These are phyloP conservation scores for Trichoderma sp. DNA, from an alignment of 2,329 filamentous ascomycete species.

Conservation along the genomic window DNA sequence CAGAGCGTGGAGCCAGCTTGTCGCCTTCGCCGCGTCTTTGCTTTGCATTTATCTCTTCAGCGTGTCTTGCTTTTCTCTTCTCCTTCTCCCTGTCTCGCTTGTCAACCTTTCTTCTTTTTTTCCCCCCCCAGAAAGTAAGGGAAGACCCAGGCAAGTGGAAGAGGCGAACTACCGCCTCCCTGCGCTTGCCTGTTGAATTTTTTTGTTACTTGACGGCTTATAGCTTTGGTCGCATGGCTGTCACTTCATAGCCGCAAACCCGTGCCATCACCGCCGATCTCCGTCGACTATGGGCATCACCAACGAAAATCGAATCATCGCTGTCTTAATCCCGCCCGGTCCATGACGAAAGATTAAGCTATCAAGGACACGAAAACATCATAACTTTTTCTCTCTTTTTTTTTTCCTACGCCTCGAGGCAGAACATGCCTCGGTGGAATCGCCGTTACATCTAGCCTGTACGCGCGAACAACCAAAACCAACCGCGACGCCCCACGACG, in stretches of 20 bases:
- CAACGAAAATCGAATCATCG: constrained; percentile 31
- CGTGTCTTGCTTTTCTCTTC: constrained; percentile 22
- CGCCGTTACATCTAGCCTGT: constrained; percentile 16
- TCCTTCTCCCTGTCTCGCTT: constrained; percentile 16
- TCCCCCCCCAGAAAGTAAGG: constrained; percentile 5
- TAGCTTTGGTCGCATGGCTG: constrained; percentile 28
- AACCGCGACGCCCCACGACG: constrained; percentile 36
- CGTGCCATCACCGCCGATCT: constrained; percentile 25
- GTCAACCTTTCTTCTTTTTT: constrained; percentile 11
- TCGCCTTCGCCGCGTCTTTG: constrained; percentile 10
- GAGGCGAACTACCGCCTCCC: constrained; percentile 17
- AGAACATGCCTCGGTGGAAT: constrained; percentile 28
- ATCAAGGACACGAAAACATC: not conserved
- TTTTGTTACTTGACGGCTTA: constrained; percentile 13
- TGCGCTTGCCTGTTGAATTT: constrained; percentile 24
- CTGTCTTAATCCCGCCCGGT: constrained; percentile 28
- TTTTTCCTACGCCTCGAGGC: not conserved
- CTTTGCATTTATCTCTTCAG: constrained; percentile 17
- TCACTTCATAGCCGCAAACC: constrained; percentile 19
- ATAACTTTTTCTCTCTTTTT: not conserved
- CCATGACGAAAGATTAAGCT: constrained; percentile 28
- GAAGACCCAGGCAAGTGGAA: constrained; percentile 22
- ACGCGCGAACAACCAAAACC: constrained; percentile 19
- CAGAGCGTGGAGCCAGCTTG: constrained; percentile 6
- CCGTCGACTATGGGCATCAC: constrained; percentile 35